Base-by-base conservation (phyloP, 2,329 filamentous ascomycete species). In the Alternaria postmessia region DNA sequence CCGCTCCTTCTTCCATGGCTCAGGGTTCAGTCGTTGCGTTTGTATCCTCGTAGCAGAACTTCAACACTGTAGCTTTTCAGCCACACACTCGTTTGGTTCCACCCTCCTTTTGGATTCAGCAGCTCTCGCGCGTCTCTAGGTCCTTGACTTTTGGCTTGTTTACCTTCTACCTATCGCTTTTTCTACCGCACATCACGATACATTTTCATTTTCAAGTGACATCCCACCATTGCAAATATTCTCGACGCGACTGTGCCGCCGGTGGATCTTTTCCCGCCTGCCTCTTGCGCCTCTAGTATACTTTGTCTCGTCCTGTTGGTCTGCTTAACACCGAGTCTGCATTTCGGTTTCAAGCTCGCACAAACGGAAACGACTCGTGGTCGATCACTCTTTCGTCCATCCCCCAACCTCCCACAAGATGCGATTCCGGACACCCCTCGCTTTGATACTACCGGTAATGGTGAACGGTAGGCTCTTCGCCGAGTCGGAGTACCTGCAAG, bases 11-110 rank as follows among this genome's bases (percentile, higher is more conserved):
- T 9, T 16, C 18, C 24, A 22, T 39, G 57, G 47, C 36, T 44
- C 54, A 57, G 39, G 41, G 36, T 57, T 43, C 28, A 47, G 36
- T 46, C 16, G 39, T 41, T 41, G 36, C 47, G n/a, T 56, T 20
- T 24, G 52, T 30, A 57, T 48, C 26, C 46, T 51, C 26, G 41
- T n/a, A 30, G 30, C 18, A n/a, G 26, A 51, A 26, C 38, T 36
- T 43, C 42, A 53, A 57, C 54, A 61, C 28, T 26, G 36, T n/a
- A 48, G 5, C 12, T 43, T 39, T 57, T 7, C 22, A 26, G 46
- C 20, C 20, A 38, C 18, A 20, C 34, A 20, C 20, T 48, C 41
- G 18, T 36, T 16, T 43, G 24, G 9, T n/a, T 36, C 22, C 18
- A 47, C 42, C n/a, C 42, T 30, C 28, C 18, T 44, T 53, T 54